These are phyloP conservation scores for Amanita polypyramis DNA, from an alignment of 768 basidiomycete species.

Conservation along the genomic window DNA sequence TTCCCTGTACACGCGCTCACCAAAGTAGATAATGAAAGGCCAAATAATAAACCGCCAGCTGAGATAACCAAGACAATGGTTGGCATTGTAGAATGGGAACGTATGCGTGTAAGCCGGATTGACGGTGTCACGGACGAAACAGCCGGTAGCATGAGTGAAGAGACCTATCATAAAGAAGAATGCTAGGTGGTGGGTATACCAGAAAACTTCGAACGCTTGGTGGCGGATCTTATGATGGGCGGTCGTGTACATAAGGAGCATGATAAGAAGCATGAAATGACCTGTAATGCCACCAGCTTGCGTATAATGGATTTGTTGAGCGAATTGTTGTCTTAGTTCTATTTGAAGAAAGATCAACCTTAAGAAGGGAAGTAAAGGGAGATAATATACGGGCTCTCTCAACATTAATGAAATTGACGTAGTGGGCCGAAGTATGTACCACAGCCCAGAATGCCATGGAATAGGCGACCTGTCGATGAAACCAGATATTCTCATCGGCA, in stretches of 20 bases:
- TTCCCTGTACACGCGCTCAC: constrained; percentile 78
- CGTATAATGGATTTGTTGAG: constrained; percentile 79
- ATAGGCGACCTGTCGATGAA: constrained; percentile 91
- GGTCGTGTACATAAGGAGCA: constrained; percentile 88
- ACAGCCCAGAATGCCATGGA: constrained; percentile 89
- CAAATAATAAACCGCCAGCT: constrained; percentile 91
- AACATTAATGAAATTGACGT: constrained; percentile 89
- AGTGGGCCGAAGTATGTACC: constrained; percentile 91
- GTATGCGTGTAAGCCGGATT: constrained; percentile 54
- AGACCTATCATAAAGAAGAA: constrained; percentile 92
- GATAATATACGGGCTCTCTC: constrained; percentile 66
- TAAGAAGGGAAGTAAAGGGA: not conserved
- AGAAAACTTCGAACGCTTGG: constrained; percentile 92
- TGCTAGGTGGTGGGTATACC: constrained; percentile 93
- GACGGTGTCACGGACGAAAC: constrained; percentile 85
- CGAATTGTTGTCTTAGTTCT: constrained; percentile 75
- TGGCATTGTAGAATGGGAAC: constrained; percentile 83
- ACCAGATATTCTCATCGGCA: constrained; percentile 93
- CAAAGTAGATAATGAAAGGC: constrained; percentile 85
- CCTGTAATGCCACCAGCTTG: constrained; percentile 91
- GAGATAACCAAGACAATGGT: constrained; percentile 86
- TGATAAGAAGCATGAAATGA: constrained; percentile 90
- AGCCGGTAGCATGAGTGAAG: constrained; percentile 86
- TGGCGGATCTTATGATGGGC: constrained; percentile 81
- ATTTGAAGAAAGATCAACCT: constrained; percentile 4